These are phyloP conservation scores for Boletellus sp. DNA, from an alignment of 768 basidiomycete species.

Conservation along the genomic window DNA sequence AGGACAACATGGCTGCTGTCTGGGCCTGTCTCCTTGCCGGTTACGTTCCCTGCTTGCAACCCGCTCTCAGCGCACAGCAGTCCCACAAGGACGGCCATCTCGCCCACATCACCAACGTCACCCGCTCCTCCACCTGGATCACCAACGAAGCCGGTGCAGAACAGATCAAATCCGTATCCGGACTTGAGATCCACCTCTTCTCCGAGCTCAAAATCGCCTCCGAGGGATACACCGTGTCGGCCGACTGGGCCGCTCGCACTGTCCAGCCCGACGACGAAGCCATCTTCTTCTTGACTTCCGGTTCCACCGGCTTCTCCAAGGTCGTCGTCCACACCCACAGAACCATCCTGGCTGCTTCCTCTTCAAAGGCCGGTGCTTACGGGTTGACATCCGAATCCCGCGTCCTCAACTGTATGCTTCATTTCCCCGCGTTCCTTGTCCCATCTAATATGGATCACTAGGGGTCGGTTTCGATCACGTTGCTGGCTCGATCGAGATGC, in stretches of 20 bases:
- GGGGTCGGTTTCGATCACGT: constrained; percentile 44
- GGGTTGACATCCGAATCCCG: constrained; percentile 28
- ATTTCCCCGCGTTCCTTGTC: rapidly evolving
- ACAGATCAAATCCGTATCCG: constrained; percentile 17
- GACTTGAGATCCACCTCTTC: constrained; percentile 24
- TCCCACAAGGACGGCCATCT: constrained; percentile 30
- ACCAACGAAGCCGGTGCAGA: constrained; percentile 25
- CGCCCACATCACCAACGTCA: constrained; percentile 23
- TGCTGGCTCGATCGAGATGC: constrained; percentile 38
- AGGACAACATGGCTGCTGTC: constrained; percentile 32
- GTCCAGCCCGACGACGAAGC: constrained; percentile 26
- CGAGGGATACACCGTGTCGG: constrained; percentile 3
- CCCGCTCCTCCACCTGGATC: constrained; percentile 21
- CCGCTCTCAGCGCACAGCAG: constrained; percentile 33
- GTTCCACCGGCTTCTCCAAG: constrained; percentile 41
- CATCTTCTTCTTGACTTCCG: constrained; percentile 36
- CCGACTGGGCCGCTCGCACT: constrained; percentile 10
- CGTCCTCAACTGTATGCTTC: constrained; percentile 34
- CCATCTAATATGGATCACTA: neutral
- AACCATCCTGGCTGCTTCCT: constrained; percentile 32
- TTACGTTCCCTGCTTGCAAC: constrained; percentile 31
- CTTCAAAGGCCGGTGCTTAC: constrained; percentile 33
- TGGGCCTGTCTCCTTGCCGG: constrained; percentile 32
- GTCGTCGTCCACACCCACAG: constrained; percentile 37
- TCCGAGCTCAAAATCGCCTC: constrained; percentile 21